phyloP scores from a whole-genome alignment of 1,284 basidiomycete genomes.

The Boletellus sp. region DNA sequence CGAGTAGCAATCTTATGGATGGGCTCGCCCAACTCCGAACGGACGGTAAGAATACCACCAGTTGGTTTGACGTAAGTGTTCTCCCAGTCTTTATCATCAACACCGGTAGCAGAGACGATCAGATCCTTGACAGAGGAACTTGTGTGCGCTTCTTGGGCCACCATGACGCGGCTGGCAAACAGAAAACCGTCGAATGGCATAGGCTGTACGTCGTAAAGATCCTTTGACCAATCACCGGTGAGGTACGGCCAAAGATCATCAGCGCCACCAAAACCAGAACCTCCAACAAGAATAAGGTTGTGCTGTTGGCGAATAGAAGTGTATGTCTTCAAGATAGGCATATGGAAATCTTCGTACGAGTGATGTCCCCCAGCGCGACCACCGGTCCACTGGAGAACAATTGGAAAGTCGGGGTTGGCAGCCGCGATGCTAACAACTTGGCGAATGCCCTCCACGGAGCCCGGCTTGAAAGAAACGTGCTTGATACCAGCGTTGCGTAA shows the following conservation, averaged over 20 bases:
- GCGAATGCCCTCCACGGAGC: slow-evolving; percentile 93
- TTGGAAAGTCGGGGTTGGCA: slow-evolving; percentile 94
- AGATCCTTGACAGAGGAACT: slow-evolving; percentile 93
- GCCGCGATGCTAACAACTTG: slow-evolving; percentile 96
- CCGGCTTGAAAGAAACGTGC: slow-evolving; percentile 96
- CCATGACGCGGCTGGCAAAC: slow-evolving; percentile 95
- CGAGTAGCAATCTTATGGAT: slow-evolving; percentile 99
- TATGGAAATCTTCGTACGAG: slow-evolving; percentile 98
- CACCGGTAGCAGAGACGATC: slow-evolving; percentile 92
- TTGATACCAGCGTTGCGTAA: slow-evolving; percentile 82
- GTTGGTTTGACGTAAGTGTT: slow-evolving; percentile 93
- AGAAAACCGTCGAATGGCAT: slow-evolving; percentile 99
- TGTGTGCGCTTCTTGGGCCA: slow-evolving; percentile 97
- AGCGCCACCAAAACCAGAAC: slow-evolving; percentile 95
- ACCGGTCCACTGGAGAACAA: slow-evolving; percentile 98
- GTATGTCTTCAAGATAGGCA: slow-evolving; percentile 92
- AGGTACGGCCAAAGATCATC: slow-evolving; percentile 98
- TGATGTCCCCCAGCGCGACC: slow-evolving; percentile 99
- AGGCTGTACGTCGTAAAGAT: slow-evolving; percentile 81
- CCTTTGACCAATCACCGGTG: slow-evolving; percentile 90
- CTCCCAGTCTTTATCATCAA: slow-evolving; percentile 90
- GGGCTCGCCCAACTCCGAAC: slow-evolving; percentile 96
- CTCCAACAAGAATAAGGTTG: slow-evolving; percentile 90
- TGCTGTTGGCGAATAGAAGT: slow-evolving; percentile 82
- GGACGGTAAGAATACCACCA: slow-evolving; percentile 94